Evolutionary conservation across 2,329 filamentous ascomycete genomes (phyloP), one percentile per base, ranked within the genome.

Genomic region (Fusarium guadeloupense): DNA sequence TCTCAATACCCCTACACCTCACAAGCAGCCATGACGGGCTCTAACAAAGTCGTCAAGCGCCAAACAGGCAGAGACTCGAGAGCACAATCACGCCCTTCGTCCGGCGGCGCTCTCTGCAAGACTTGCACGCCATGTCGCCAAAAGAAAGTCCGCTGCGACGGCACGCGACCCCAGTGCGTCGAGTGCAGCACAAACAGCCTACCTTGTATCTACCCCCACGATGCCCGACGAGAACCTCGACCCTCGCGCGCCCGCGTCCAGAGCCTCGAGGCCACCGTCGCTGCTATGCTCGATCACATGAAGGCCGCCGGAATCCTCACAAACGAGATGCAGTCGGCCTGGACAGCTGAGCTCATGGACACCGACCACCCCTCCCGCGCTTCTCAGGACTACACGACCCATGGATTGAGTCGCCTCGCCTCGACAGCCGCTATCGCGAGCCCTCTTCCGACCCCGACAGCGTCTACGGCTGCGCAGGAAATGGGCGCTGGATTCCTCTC

Each of bases 141-240:
- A 62, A 75, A 74, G 53, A 75, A 75, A 55, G 71, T 75, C 48
- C 71, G 71, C 51, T 76, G 74, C 64, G 71, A 74, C 54, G 73
- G 74, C 38, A 56, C 57, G 21, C 71, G 72, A 38, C 74, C 74
- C 2, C 69, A 72, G 21, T 76, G 74, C 41, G 52, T 63, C 8
- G 72, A 72, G 34, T 76, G 74, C 56, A 68, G 54, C 34, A 64
- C 63, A 20, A 70, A 66, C 40, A 69, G 59, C 17, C 44, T 72
- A 10, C 51, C 67, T 16, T 76, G 74, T 45, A 52, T 71, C 33
- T 76, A 76, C 52, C 73, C 74, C 12, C 72, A 72, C 37, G 74
- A 76, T 69, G 71, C 72, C 21, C 62, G 73, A 31, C 66, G 72
- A 34, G 65, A 73, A 49, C 69, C 68, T 14, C 63, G 72, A 33